Percentiles rank a stretch among this genome's conserved stretches.
phyloP scores from a whole-genome alignment of 768 basidiomycete genomes.

The Paxillus ammoniavirescens region DNA sequence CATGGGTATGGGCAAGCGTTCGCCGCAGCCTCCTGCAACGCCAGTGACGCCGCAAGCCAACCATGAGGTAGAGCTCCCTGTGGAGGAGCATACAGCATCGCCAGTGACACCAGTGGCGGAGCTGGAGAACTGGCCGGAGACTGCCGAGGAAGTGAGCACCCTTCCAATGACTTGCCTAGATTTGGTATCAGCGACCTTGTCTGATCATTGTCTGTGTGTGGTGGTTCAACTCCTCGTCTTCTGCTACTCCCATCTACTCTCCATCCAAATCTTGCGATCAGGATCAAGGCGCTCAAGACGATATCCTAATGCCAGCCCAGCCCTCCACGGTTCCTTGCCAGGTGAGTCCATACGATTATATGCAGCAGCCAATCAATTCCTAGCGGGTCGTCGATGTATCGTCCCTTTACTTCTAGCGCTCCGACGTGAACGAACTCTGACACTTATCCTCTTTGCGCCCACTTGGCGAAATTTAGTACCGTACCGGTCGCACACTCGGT shows the following conservation, averaged over 20 bases:
- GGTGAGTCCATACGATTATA: conserved; percentile 26
- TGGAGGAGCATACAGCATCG: conserved; percentile 21
- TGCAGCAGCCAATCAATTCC: neutral
- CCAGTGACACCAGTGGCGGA: conserved; percentile 19
- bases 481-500: conserved; percentile 83
- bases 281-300: conserved; percentile 12
- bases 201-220: neutral
- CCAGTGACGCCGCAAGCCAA: conserved; percentile 23
- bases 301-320: conserved; percentile 28
- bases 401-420: conserved; percentile 1
- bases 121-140: conserved; percentile 27
- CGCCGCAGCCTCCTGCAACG: conserved; percentile 30
- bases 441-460: neutral
- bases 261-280: conserved; percentile 9
- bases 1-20: conserved; percentile 25
- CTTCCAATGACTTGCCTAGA: neutral
- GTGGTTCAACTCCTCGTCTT: neutral
- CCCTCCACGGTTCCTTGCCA: conserved; percentile 46
- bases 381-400: neutral
- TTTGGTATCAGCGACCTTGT: conserved; percentile 8
- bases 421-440: neutral
- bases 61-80: conserved; percentile 4
- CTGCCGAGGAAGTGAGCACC: conserved; percentile 16
- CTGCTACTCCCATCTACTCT: conserved; percentile 5
- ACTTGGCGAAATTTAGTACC: conserved; percentile 51